Evolutionary conservation across 441 rosid species (phyloP).

Genomic region (Euphorbia celastroides): DNA sequence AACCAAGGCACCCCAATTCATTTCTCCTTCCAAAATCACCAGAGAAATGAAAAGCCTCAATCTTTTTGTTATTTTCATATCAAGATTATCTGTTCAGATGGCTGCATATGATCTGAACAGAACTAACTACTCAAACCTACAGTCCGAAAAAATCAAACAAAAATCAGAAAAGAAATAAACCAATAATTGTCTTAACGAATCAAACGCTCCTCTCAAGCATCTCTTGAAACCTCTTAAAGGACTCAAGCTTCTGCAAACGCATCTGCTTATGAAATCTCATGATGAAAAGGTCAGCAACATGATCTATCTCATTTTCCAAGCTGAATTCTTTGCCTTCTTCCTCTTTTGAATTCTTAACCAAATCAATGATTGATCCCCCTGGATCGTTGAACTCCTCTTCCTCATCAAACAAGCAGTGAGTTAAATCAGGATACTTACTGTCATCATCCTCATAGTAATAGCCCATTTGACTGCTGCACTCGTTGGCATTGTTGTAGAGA

Average conservation of each 20-base stretch:
- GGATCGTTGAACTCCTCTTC: conserved; percentile 34
- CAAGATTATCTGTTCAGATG: background rate
- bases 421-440: conserved; percentile 48
- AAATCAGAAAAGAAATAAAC: too few relatives aligned
- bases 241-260: conserved; percentile 73
- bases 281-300: conserved; percentile 80
- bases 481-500: conserved; percentile 17
- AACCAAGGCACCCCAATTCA: background rate
- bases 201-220: conserved; percentile 33
- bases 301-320: conserved; percentile 81
- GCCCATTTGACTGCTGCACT: conserved; percentile 2
- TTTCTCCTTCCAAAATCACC: conserved; percentile 4
- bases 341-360: conserved; percentile 61
- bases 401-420: conserved; percentile 37
- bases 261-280: conserved; percentile 70
- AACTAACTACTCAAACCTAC: background rate
- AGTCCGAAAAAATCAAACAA: background rate
- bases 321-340: conserved; percentile 62
- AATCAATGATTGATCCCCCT: conserved; percentile 60
- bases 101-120: background rate
- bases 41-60: background rate
- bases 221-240: conserved; percentile 48
- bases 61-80: background rate
- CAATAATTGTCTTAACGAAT: too few relatives aligned
- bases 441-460: conserved; percentile 4